A percentile compares a stretch with the other conserved stretches of the same genome.
Conservation (phyloP, 139 green algal genomes). For the Eudorina sp. region DNA sequence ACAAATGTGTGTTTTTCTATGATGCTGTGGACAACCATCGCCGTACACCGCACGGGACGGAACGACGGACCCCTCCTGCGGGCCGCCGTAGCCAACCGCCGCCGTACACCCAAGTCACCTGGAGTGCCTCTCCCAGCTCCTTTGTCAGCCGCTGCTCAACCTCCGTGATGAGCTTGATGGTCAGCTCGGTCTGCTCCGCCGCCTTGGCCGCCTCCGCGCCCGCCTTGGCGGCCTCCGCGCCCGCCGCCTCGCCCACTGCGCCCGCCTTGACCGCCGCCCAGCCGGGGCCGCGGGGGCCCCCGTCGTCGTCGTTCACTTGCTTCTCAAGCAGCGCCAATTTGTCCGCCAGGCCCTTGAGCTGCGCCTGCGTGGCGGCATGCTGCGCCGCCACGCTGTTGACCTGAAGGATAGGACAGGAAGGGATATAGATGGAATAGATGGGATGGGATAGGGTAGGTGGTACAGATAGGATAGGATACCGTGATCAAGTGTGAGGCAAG, state of each 20-base stretch:
- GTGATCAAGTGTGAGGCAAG: no score
- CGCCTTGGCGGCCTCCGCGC: not conserved
- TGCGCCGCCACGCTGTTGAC: slow-evolving; percentile 15
- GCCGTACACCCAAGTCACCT: no score
- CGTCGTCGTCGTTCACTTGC: not conserved
- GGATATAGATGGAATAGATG: no score
- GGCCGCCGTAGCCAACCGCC: no score
- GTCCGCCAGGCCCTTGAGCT: not conserved
- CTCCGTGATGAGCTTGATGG: not conserved
- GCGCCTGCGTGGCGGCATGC: not conserved
- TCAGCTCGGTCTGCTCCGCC: not conserved
- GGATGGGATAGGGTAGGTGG: no score
- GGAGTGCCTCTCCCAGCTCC: slow-evolving; percentile 31
- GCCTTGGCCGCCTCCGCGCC: not conserved
- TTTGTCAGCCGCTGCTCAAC: not conserved
- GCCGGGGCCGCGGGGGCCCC: not conserved
- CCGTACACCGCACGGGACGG: no score
- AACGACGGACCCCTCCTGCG: no score
- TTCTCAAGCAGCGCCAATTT: not conserved
- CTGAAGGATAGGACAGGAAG: not conserved
- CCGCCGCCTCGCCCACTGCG: not conserved
- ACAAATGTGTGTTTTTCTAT: no score
- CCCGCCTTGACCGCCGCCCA: not conserved
- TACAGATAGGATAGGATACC: no score
- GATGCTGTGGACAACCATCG: no score